Conservation (phyloP, 208 protist genomes). For the Leishmania martiniquensis region DNA sequence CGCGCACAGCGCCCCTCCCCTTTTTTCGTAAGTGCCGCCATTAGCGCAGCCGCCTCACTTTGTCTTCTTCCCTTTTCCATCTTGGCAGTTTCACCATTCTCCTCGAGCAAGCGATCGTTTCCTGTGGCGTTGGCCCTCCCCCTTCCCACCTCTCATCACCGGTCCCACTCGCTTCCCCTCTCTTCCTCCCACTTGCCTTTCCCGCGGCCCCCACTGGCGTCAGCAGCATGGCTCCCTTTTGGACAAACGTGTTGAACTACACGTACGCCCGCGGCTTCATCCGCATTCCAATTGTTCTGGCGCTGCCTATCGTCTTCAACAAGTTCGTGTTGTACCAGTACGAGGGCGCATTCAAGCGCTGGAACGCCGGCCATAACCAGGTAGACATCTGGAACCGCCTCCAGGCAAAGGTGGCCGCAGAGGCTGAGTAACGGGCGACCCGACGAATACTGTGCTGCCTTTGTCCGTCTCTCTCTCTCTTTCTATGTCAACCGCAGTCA, state of each 20-base stretch:
- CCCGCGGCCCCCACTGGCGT: not conserved
- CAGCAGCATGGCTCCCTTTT: constrained; percentile 63
- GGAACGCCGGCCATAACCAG: constrained; percentile 89
- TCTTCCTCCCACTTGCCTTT: not conserved
- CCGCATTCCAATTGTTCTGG: constrained; percentile 78
- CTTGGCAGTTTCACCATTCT: not conserved
- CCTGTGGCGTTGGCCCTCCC: not conserved
- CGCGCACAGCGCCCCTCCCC: too few species aligned
- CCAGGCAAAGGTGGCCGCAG: constrained; percentile 71
- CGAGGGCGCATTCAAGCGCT: constrained; percentile 70
- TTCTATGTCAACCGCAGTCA: not conserved
- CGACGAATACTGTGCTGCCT: not conserved
- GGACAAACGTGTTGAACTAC: constrained; percentile 82
- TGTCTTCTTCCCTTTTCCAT: not conserved
- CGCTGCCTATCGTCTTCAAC: constrained; percentile 83
- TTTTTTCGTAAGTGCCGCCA: too few species aligned
- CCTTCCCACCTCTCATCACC: not conserved
- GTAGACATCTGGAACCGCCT: constrained; percentile 84
- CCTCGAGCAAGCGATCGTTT: not conserved
- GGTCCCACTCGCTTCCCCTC: not conserved
- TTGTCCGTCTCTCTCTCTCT: not conserved
- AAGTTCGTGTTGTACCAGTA: constrained; percentile 78
- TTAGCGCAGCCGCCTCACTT: too few species aligned
- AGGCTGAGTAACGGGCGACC: constrained; percentile 31
- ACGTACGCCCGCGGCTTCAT: constrained; percentile 86